Percentiles rank a stretch among this genome's conserved stretches.
Conservation (phyloP, 352 stramenopile species). For the Blastocystis hominis region DNA sequence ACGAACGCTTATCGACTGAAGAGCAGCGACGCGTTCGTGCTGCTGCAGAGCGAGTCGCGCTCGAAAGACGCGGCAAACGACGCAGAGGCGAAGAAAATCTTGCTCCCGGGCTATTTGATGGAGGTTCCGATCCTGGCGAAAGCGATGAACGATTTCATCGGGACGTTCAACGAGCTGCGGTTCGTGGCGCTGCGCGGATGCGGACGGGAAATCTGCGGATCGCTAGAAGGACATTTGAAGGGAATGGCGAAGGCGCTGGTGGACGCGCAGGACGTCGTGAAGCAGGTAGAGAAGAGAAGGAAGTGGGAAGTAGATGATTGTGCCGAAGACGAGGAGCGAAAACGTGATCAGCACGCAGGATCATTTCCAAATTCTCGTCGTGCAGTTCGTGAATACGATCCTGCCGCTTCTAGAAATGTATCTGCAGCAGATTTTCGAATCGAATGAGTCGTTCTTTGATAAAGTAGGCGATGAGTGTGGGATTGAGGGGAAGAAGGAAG, state of each 20-base stretch:
- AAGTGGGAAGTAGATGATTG: conserved; percentile 8
- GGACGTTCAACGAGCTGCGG: conserved; percentile 46
- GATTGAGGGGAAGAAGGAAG: background rate
- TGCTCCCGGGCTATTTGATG: conserved; percentile 29
- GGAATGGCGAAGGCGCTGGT: conserved; percentile 4
- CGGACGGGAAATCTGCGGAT: background rate
- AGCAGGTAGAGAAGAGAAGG: background rate
- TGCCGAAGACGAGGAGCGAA: conserved; percentile 38
- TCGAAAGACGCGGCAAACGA: background rate
- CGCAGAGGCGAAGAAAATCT: background rate
- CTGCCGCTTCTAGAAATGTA: conserved; percentile 27
- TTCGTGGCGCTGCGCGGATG: conserved; percentile 18
- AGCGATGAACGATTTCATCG: conserved; percentile 38
- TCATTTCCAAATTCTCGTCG: conserved; percentile 49
- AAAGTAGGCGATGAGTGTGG: background rate
- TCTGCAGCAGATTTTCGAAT: conserved; percentile 46
- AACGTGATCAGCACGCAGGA: conserved; percentile 30
- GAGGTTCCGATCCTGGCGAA: conserved; percentile 49
- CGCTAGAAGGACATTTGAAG: background rate
- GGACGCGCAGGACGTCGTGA: background rate
- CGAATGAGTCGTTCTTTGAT: conserved; percentile 33
- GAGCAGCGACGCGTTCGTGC: background rate
- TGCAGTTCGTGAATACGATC: conserved; percentile 54
- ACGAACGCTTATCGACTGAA: conserved; percentile 38
- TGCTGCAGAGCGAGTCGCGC: background rate